phyloP scores from a whole-genome alignment of 768 basidiomycete species.

The Nevesoporus exiguus region DNA sequence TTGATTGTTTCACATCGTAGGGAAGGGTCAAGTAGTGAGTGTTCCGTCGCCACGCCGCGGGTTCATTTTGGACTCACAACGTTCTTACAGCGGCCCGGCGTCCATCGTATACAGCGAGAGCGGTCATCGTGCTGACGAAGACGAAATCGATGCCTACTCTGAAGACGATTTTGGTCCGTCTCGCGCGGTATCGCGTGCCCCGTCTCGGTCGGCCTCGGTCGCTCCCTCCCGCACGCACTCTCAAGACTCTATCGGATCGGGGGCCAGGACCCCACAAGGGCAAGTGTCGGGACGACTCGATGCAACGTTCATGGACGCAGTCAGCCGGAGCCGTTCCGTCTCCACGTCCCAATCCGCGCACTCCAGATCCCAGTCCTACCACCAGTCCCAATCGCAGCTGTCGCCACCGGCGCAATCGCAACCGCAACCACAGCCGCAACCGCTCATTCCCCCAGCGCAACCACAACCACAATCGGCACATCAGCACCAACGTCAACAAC shows the following conservation, averaged over 20 bases:
- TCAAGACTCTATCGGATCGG: conserved; percentile 37
- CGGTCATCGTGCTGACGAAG: conserved; percentile 69
- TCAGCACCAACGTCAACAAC: neutral
- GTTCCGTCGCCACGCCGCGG: neutral
- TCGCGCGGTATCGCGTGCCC: conserved; percentile 31
- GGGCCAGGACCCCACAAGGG: conserved; percentile 32
- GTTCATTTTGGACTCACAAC: neutral
- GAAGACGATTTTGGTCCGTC: conserved; percentile 55
- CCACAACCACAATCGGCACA: neutral
- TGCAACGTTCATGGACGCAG: conserved; percentile 27
- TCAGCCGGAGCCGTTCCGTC: conserved; percentile 26
- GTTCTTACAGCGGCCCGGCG: conserved; percentile 62
- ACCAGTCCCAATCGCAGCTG: conserved; percentile 3
- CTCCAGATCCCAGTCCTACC: conserved; percentile 12
- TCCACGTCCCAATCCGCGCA: conserved; percentile 20
- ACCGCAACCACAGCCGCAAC: neutral
- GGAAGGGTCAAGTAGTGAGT: conserved; percentile 71
- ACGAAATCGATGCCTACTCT: conserved; percentile 60
- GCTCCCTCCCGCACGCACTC: conserved; percentile 55
- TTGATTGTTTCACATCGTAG: conserved; percentile 33
- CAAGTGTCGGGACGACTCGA: conserved; percentile 22
- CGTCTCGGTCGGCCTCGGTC: conserved; percentile 44
- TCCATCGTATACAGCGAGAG: conserved; percentile 81
- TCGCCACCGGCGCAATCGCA: neutral
- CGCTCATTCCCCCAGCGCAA: neutral